Base-by-base conservation (phyloP, 2,329 filamentous ascomycete species). In the Sodiomyces alkalinus region DNA sequence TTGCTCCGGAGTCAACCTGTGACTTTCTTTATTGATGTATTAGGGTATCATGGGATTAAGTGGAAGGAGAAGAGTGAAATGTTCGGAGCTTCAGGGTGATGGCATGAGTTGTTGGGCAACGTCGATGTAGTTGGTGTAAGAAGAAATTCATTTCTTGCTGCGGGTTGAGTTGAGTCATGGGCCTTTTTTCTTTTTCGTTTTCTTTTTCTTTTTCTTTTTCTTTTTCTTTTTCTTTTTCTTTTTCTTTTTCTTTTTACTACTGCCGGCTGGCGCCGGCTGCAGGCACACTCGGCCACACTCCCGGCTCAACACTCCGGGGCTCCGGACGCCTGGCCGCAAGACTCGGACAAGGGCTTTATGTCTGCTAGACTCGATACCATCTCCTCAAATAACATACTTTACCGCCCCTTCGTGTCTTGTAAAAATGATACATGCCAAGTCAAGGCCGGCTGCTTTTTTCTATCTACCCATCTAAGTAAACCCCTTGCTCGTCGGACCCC, bases 111-210 rank as follows among this genome's bases (percentile, higher is more conserved):
- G n/a, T n/a, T n/a, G n/a, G n/a, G n/a, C n/a, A n/a, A n/a, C n/a
- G n/a, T n/a, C n/a, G n/a, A n/a, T n/a, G n/a, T n/a, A 31, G 15
- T 28, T 27, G 33, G 31, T 33, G 33, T 35, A 30, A 35, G n/a
- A n/a, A n/a, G 32, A 33, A 29, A 15, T 22, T 23, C 26, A 7
- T 27, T 18, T 29, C 18, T 20, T 27, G 23, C 23, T 19, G 22
- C 17, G 13, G 12, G 5, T 16, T 24, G 15, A 13, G 25, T 36
- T 36, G 34, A 36, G 32, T 36, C 34, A 36, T 26, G 16, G 22
- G 24, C 9, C 11, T 3, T 20, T n/a, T 20, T n/a, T n/a, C 11
- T 13, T 22, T 22, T 13, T 22, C n/a, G 20, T 3, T 20, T n/a
- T 20, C 19, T n/a, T 11, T 13, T 22, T 22, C 20, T 22, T n/a